Evolutionary conservation across 148 eudicot species (phyloP).

Genomic region (Vaccinium corymbosum): DNA sequence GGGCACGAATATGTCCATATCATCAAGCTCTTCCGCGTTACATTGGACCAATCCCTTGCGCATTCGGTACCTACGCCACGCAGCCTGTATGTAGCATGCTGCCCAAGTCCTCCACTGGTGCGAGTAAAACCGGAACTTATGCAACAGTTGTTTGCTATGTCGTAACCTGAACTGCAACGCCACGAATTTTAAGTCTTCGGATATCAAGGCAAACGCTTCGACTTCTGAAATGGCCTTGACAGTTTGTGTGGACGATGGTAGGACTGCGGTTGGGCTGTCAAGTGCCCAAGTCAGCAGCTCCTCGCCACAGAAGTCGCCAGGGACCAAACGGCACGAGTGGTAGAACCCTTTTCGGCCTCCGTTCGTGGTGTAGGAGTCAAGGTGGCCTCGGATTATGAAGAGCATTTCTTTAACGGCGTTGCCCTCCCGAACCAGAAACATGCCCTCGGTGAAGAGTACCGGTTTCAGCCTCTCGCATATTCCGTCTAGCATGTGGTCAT

Average conservation of each 20-base stretch:
- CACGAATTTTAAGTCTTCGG: constrained; percentile 48
- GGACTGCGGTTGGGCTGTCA: constrained; percentile 36
- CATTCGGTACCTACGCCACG: constrained; percentile 41
- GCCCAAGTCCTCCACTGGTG: constrained; percentile 64
- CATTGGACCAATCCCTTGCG: constrained; percentile 18
- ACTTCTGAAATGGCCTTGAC: constrained; percentile 47
- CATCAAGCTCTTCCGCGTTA: background rate
- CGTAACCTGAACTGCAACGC: constrained; percentile 44
- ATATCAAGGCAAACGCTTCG: constrained; percentile 39
- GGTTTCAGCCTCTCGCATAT: constrained; percentile 65
- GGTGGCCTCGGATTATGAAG: constrained; percentile 58
- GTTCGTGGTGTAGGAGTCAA: constrained; percentile 52
- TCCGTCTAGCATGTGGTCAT: constrained; percentile 47
- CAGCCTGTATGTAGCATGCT: constrained; percentile 47
- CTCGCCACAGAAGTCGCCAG: constrained; percentile 60
- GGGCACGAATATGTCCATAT: constrained; percentile 6
- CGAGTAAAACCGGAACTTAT: constrained; percentile 49
- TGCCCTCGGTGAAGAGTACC: constrained; percentile 39
- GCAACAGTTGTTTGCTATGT: constrained; percentile 41
- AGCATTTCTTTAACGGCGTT: constrained; percentile 56
- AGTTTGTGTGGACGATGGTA: constrained; percentile 54
- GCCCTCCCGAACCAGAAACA: constrained; percentile 42
- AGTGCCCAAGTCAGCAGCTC: constrained; percentile 62
- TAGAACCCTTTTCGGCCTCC: constrained; percentile 48
- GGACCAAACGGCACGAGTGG: constrained; percentile 40